phyloP scores from a whole-genome alignment of 1,139 yeast species.

The Keqinozyma sinolaborantium region DNA sequence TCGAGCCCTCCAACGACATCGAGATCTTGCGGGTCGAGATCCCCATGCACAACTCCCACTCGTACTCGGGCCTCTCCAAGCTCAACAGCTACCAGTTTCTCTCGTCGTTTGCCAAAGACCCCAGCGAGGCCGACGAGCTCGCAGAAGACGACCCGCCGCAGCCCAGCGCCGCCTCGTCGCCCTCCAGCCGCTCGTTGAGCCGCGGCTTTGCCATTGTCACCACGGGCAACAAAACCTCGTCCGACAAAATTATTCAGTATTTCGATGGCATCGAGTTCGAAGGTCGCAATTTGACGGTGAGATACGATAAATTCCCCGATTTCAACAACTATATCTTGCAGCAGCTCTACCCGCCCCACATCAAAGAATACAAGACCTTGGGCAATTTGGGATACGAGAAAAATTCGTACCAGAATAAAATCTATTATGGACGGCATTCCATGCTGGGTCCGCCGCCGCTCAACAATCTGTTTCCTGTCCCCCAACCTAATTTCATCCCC shows the following conservation, averaged over 20 bases:
- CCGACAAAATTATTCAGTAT: constrained; percentile 44
- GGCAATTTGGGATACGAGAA: constrained; percentile 32
- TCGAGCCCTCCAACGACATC: constrained; percentile 23
- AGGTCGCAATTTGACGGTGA: constrained; percentile 58
- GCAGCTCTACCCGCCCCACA: constrained; percentile 18
- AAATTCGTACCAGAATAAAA: constrained; percentile 30
- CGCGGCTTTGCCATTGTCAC: constrained; percentile 69
- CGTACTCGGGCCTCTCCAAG: constrained; percentile 3
- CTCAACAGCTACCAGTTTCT: constrained; percentile 8
- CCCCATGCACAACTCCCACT: constrained; percentile 34
- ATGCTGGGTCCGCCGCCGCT: constrained; percentile 5
- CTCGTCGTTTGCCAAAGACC: constrained; percentile 5
- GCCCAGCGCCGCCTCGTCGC: neutral
- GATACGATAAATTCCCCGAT: constrained; percentile 51
- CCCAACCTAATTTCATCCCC: constrained; percentile 14
- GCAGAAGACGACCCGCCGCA: neutral
- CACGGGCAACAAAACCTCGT: constrained; percentile 46
- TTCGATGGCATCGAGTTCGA: constrained; percentile 53
- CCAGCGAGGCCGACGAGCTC: neutral
- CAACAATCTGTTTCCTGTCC: constrained; percentile 11
- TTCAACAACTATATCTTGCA: constrained; percentile 32
- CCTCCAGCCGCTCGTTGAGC: constrained; percentile 9
- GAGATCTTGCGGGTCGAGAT: constrained; percentile 52
- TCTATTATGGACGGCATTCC: constrained; percentile 22
- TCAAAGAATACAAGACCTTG: constrained; percentile 11